Evolutionary conservation across 2,329 filamentous ascomycete species (phyloP).

Genomic region (Colletotrichum navitas): DNA sequence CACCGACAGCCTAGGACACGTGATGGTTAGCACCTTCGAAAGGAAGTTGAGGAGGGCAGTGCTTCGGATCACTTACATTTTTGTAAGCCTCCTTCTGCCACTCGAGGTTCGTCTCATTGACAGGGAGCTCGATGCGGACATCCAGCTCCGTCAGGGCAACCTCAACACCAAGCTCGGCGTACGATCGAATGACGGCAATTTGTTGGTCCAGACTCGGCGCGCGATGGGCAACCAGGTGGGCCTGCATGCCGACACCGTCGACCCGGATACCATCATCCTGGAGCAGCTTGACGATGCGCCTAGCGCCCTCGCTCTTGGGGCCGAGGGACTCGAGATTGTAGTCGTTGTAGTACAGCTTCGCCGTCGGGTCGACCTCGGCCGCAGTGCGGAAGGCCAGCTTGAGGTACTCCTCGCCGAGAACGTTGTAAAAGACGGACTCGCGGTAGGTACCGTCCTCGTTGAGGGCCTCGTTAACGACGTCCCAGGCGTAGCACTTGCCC

Average conservation of each 20-base stretch:
- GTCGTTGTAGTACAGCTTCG: constrained; percentile 69
- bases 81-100: constrained; percentile 49
- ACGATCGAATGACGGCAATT: constrained; percentile 57
- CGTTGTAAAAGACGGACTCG: constrained; percentile 65
- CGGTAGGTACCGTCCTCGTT: constrained; percentile 69
- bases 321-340: constrained; percentile 71
- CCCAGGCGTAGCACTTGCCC: constrained; percentile 73
- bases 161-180: constrained; percentile 60
- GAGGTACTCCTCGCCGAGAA: constrained; percentile 69
- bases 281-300: constrained; percentile 60
- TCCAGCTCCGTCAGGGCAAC: constrained; percentile 69
- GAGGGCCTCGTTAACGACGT: constrained; percentile 75
- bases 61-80: constrained; percentile 5
- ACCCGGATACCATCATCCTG: constrained; percentile 66
- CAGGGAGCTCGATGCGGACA: constrained; percentile 55
- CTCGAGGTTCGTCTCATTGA: constrained; percentile 47
- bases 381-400: constrained; percentile 69
- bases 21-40: background rate
- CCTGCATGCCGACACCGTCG: constrained; percentile 73
- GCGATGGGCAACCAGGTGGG: constrained; percentile 69
- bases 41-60: background rate
- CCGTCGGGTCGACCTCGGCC: constrained; percentile 64
- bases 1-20: constrained; percentile 41
- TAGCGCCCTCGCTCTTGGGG: constrained; percentile 59
- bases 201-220: constrained; percentile 54